These are phyloP conservation scores for Hypoxylon sp. DNA, from an alignment of 2,329 filamentous ascomycete species.

Conservation along the genomic window DNA sequence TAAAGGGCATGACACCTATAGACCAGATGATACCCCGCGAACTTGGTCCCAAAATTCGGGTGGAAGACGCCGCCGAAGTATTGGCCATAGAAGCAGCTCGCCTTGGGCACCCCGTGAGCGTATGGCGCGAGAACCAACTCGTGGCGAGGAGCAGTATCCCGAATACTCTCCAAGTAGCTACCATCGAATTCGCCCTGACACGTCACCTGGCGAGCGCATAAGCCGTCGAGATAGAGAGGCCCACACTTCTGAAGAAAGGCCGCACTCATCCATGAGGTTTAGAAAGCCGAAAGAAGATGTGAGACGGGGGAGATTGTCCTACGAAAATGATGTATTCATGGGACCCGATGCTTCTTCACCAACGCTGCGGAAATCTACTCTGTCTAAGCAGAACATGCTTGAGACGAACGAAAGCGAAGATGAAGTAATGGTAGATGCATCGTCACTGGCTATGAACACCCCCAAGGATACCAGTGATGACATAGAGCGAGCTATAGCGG, in stretches of 20 bases:
- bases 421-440: slow-evolving; percentile 9
- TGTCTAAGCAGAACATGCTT: background rate
- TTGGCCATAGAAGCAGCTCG: slow-evolving; percentile 28
- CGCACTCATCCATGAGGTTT: slow-evolving; percentile 10
- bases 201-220: slow-evolving; percentile 4
- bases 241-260: background rate
- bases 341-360: background rate
- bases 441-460: background rate
- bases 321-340: slow-evolving; percentile 45
- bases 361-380: background rate
- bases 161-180: slow-evolving; percentile 8
- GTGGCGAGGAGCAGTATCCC: slow-evolving; percentile 5
- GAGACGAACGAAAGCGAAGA: background rate
- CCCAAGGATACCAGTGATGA: slow-evolving; percentile 30
- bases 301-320: slow-evolving; percentile 49
- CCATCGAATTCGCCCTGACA: slow-evolving; percentile 2
- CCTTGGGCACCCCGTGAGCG: slow-evolving; percentile 41
- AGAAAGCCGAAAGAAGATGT: slow-evolving; percentile 6
- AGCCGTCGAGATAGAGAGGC: slow-evolving; percentile 5
- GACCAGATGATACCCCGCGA: slow-evolving; percentile 26
- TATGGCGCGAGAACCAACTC: slow-evolving; percentile 27
- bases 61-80: background rate
- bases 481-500: slow-evolving; percentile 17
- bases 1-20: slow-evolving; percentile 25
- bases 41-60: slow-evolving; percentile 8